Conservation (phyloP, 345 rosid species). For the Adansonia digitata region DNA sequence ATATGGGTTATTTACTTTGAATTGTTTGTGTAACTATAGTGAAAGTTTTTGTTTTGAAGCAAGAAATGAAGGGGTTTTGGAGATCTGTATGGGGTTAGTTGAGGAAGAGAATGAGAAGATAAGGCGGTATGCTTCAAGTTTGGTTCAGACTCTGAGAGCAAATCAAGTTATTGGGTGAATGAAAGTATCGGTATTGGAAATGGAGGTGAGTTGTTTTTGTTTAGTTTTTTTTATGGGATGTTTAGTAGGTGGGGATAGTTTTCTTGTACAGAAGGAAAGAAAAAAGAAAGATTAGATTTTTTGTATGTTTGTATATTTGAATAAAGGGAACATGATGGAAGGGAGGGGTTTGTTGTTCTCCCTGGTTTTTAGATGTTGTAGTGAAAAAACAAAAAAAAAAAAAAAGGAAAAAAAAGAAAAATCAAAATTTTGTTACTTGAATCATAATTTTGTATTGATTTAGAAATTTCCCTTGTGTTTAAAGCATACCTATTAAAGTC, state of each 20-base stretch:
- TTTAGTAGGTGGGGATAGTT: conserved; percentile 31
- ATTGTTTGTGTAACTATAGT: conserved; percentile 50
- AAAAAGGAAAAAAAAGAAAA: background rate
- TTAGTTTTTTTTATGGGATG: conserved; percentile 20
- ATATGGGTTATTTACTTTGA: conserved; percentile 63
- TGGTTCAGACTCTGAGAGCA: conserved; percentile 56
- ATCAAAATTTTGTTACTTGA: conserved; percentile 22
- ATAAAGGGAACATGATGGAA: conserved; percentile 23
- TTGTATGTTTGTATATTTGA: conserved; percentile 41
- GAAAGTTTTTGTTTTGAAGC: conserved; percentile 43
- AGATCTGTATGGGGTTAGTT: conserved; percentile 55
- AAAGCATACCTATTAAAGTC: conserved; percentile 6
- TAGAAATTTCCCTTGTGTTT: background rate
- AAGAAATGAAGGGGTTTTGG: conserved; percentile 51
- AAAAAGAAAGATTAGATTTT: conserved; percentile 21
- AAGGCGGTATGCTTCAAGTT: conserved; percentile 53
- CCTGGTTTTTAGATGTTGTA: conserved; percentile 22
- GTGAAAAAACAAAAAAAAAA: conserved; percentile 18
- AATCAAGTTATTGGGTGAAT: conserved; percentile 16
- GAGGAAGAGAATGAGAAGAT: conserved; percentile 82
- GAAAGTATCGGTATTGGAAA: conserved; percentile 14
- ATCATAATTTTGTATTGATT: conserved; percentile 26
- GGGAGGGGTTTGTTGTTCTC: background rate
- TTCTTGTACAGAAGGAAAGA: conserved; percentile 49
- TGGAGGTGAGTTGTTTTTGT: conserved; percentile 40